Base-by-base conservation (phyloP, 106 monocot species). In the Platanthera zijinensis region DNA sequence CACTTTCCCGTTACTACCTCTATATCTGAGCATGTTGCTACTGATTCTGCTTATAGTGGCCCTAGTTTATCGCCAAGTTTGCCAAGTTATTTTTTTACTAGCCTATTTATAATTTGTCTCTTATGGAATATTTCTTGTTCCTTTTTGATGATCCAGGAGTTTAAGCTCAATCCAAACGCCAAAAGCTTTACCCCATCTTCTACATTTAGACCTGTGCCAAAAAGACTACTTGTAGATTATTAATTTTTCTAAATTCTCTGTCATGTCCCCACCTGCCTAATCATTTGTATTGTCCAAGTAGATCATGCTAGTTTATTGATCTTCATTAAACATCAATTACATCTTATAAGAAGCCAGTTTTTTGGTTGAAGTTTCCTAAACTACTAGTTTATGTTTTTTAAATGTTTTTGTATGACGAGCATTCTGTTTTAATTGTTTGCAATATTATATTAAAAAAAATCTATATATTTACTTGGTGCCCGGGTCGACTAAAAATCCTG, bases 141-240 rank as follows among this genome's bases (percentile, higher is more conserved):
- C 4, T 21, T 72, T 81, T n/a, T 84, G 71, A 32, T 79, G 53
- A 72, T 84, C 11, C 89, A 96, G 96, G 96, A 96, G 73, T 93
- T 96, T 69, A 96, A 89, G 82, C 84, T 96, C 47, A 96, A 96
- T 81, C 96, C 96, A 21, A 85, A 90, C 78, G 96, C 96, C 47
- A 96, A 84, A 74, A 89, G 84, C 78, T 96, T 96, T 74, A 84
- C 83, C 39, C 96, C 96, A 39, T 80, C 81, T 69, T 22, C 88
- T 68, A 82, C 88, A 59, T 68, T 87, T 52, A 89, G 87, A 82
- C 89, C 78, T 69, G 39, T 57, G 14, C 80, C 89, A 13, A 74
- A 25, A 25, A 25, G 25, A 25, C 25, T 79, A 18, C 21, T 51
- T 72, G 1, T 51, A 30, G 67, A 8, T 68, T 68, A 13, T 70